phyloP scores from a whole-genome alignment of 805 yeast genomes.

The Jamesozyma spencerorum region DNA sequence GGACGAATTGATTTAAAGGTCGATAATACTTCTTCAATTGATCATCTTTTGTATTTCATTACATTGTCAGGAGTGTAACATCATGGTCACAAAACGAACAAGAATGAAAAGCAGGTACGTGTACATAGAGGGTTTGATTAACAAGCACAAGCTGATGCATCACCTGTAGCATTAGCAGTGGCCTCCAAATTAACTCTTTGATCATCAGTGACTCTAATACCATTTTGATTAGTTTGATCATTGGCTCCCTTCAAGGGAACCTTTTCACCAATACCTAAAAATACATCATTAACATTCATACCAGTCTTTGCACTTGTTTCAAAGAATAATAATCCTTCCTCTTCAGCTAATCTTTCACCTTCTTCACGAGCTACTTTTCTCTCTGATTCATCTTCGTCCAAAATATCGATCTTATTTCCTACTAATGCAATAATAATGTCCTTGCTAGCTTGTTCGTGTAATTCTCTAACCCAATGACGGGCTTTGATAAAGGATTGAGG shows the following conservation, averaged over 20 bases:
- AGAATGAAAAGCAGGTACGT: too few relatives aligned
- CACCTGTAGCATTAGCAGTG: slow-evolving; percentile 25
- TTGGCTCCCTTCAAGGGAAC: slow-evolving; percentile 45
- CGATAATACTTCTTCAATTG: too few relatives aligned
- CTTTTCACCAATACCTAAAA: slow-evolving; percentile 78
- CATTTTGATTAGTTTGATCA: slow-evolving; percentile 17
- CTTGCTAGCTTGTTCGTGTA: slow-evolving; percentile 90
- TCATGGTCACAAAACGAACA: too few relatives aligned
- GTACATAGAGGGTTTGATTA: too few relatives aligned
- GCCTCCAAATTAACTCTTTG: slow-evolving; percentile 30
- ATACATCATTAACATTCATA: slow-evolving; percentile 81
- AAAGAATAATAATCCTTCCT: slow-evolving; percentile 81
- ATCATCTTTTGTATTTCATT: too few relatives aligned
- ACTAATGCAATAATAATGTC: slow-evolving; percentile 88
- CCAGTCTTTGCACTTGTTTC: slow-evolving; percentile 94
- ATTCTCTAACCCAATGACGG: slow-evolving; percentile 94
- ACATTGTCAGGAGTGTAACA: too few relatives aligned
- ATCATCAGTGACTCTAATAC: slow-evolving; percentile 19
- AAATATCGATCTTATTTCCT: slow-evolving; percentile 83
- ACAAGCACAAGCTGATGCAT: slow-evolving; percentile 29
- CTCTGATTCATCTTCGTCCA: slow-evolving; percentile 42
- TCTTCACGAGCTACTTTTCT: slow-evolving; percentile 73
- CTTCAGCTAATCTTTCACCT: slow-evolving; percentile 80
- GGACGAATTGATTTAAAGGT: too few relatives aligned
- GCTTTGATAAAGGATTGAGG: slow-evolving; percentile 94